These are phyloP conservation scores for Mycena vulgaris DNA, from an alignment of 768 basidiomycete genomes.

Conservation along the genomic window DNA sequence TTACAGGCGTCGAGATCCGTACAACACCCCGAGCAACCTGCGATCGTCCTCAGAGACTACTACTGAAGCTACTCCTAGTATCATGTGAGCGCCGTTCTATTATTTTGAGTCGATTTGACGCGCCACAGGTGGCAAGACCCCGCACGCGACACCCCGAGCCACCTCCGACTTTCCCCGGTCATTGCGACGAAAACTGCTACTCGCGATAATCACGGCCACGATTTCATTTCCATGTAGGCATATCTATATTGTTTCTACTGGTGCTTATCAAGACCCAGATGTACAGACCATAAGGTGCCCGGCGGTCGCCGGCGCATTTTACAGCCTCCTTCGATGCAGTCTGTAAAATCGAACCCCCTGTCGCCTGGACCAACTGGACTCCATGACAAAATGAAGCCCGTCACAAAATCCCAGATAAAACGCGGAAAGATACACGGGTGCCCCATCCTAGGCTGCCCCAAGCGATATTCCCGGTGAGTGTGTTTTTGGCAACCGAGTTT, in stretches of 20 bases:
- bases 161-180: background rate
- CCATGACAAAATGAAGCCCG: background rate
- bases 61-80: background rate
- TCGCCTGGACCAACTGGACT: background rate
- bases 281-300: background rate
- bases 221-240: slow-evolving; percentile 15
- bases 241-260: background rate
- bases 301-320: too few relatives aligned
- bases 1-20: background rate
- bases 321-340: background rate
- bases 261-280: background rate
- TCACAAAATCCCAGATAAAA: background rate
- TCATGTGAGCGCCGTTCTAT: background rate
- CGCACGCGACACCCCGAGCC: background rate
- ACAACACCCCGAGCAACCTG: background rate
- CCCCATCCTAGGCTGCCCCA: background rate
- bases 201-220: background rate
- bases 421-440: background rate
- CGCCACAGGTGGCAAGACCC: background rate
- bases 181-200: background rate
- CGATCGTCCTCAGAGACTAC: too few relatives aligned
- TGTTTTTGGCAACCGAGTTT: too few relatives aligned
- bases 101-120: too few relatives aligned
- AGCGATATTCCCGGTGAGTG: background rate
- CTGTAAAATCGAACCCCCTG: background rate